Evolutionary conservation across 495 filamentous ascomycete genomes (phyloP).

Genomic region (Aspergillus incahuasiensis): DNA sequence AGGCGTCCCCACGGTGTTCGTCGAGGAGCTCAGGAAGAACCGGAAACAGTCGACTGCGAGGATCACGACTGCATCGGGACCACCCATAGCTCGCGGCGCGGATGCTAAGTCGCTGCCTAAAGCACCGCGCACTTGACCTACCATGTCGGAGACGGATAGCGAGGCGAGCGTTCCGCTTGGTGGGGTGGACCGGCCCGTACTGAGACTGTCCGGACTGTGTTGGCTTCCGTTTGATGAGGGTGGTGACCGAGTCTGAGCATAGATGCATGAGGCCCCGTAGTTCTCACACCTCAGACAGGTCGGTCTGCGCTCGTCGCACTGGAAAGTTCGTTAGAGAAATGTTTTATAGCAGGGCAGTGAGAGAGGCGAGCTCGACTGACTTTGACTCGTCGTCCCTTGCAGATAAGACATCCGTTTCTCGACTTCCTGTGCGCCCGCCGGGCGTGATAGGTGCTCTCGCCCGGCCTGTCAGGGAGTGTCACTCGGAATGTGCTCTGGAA

Average conservation of each 20-base stretch:
- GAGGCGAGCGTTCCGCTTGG: constrained; percentile 13
- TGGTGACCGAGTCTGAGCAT: background rate
- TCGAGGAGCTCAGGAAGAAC: constrained; percentile 29
- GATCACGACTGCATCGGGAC: background rate
- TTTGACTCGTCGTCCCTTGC: constrained; percentile 36
- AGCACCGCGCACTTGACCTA: constrained; percentile 10
- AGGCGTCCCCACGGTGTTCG: constrained; percentile 26
- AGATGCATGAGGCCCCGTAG: constrained; percentile 27
- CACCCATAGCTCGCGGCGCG: background rate
- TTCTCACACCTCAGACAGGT: constrained; percentile 28
- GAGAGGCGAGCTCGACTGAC: too few relatives aligned
- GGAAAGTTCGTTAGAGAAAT: background rate
- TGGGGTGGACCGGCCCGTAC: background rate
- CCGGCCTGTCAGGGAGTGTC: background rate
- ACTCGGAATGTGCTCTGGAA: constrained; percentile 25
- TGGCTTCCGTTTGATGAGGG: background rate
- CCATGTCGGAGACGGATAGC: constrained; percentile 18
- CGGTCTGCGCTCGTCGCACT: constrained; percentile 38
- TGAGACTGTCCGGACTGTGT: background rate
- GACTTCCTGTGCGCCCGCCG: constrained; percentile 33
- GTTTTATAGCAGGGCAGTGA: background rate
- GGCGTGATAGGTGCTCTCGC: constrained; percentile 3
- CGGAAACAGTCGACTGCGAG: constrained; percentile 27
- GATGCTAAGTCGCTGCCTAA: constrained; percentile 8
- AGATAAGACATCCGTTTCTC: constrained; percentile 28